Evolutionary conservation across 2,329 filamentous ascomycete species (phyloP).

Genomic region (Leptographium lundbergii): DNA sequence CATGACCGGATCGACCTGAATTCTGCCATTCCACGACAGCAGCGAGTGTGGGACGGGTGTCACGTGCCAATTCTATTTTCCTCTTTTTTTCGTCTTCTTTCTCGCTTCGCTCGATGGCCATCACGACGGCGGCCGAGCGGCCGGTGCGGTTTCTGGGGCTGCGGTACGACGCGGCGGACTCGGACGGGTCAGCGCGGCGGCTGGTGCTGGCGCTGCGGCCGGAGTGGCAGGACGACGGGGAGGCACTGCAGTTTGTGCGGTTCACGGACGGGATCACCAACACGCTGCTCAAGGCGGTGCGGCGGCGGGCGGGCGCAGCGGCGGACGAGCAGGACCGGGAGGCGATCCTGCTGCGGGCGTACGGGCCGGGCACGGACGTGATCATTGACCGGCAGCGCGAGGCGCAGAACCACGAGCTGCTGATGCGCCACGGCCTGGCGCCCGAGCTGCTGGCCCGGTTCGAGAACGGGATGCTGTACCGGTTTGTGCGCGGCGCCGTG

Average conservation of each 20-base stretch:
- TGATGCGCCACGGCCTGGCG: constrained; percentile 72
- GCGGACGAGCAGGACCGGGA: constrained; percentile 70
- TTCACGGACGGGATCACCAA: constrained; percentile 99
- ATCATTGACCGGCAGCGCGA: constrained; percentile 90
- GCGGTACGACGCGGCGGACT: constrained; percentile 64
- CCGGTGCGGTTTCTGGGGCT: constrained; percentile 54
- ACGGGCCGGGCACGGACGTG: constrained; percentile 86
- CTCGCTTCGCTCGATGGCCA: neutral
- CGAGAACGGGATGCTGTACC: constrained; percentile 90
- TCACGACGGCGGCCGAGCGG: neutral
- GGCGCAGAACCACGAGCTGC: constrained; percentile 68
- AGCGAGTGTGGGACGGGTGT: neutral
- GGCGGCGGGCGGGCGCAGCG: constrained; percentile 52
- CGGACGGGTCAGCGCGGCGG: constrained; percentile 63
- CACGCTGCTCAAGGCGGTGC: constrained; percentile 70
- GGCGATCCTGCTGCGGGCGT: constrained; percentile 80
- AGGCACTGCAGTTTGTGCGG: constrained; percentile 59
- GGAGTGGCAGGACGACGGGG: constrained; percentile 52
- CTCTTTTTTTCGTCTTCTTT: neutral
- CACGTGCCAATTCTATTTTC: neutral
- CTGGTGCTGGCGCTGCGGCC: constrained; percentile 71
- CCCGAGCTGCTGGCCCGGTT: constrained; percentile 84
- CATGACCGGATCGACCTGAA: too few species aligned
- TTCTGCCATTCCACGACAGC: too few species aligned
- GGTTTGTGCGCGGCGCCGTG: constrained; percentile 70